Conservation (phyloP, 2,329 filamentous ascomycete species). For the Calonectria leucothoes region DNA sequence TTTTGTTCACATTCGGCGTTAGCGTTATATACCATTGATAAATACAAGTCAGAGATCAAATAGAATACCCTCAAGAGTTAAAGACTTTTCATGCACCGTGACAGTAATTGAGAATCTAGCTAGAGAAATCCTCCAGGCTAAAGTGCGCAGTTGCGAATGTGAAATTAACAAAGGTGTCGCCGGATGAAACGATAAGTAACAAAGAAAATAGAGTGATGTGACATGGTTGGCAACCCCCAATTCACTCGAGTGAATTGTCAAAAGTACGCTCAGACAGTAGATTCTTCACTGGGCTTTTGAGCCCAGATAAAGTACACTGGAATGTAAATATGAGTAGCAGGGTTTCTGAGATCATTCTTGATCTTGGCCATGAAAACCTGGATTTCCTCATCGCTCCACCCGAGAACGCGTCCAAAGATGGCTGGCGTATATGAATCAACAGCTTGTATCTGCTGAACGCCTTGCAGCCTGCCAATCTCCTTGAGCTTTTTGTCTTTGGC, state of each 20-base stretch:
- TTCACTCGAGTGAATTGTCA: neutral
- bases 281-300: constrained; percentile 1
- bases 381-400: constrained; percentile 32
- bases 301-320: constrained; percentile 35
- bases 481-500: constrained; percentile 22
- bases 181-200: neutral
- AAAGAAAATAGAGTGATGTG: neutral
- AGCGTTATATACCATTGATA: neutral
- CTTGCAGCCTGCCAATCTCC: constrained; percentile 29
- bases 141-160: neutral
- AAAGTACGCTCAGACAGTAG: neutral
- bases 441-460: constrained; percentile 30
- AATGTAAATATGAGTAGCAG: constrained; percentile 31
- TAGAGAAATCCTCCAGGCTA: accelerated
- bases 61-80: neutral
- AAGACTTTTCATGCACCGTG: neutral
- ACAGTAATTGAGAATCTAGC: neutral
- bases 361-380: constrained; percentile 34
- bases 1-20: neutral
- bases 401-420: constrained; percentile 30
- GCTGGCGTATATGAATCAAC: constrained; percentile 30
- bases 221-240: neutral
- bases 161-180: neutral
- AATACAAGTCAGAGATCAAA: neutral
- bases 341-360: constrained; percentile 30